Evolutionary conservation across 768 basidiomycete genomes (phyloP).

Genomic region (Tubosaeta sp.): DNA sequence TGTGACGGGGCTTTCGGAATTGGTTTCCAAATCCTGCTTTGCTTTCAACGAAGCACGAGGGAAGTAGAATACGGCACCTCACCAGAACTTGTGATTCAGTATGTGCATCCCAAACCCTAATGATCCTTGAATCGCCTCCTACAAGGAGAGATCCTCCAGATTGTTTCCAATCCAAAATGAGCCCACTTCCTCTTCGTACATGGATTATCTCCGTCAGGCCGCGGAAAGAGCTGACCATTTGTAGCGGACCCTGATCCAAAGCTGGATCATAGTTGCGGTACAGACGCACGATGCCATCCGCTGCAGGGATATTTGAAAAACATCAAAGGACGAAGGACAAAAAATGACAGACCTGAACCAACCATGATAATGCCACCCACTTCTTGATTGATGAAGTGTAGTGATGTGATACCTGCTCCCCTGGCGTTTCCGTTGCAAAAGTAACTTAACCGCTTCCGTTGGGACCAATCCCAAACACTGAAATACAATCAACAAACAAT

Average conservation of each 20-base stretch:
- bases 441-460: slow-evolving; percentile 66
- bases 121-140: slow-evolving; percentile 84
- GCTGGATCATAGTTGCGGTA: slow-evolving; percentile 88
- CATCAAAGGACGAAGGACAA: not conserved
- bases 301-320: slow-evolving; percentile 36
- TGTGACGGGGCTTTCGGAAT: slow-evolving; percentile 87
- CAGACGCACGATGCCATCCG: slow-evolving; percentile 87
- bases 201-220: slow-evolving; percentile 77
- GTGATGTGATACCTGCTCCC: slow-evolving; percentile 79
- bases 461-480: slow-evolving; percentile 96
- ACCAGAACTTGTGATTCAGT: slow-evolving; percentile 78
- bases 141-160: slow-evolving; percentile 78
- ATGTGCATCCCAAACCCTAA: slow-evolving; percentile 94
- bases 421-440: slow-evolving; percentile 88
- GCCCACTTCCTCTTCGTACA: slow-evolving; percentile 71
- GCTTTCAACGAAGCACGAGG: not conserved
- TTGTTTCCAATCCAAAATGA: slow-evolving; percentile 94
- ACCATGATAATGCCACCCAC: slow-evolving; percentile 86
- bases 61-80: slow-evolving; percentile 21
- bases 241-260: slow-evolving; percentile 66
- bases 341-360: slow-evolving; percentile 62
- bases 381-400: slow-evolving; percentile 94
- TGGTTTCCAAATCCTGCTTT: slow-evolving; percentile 79
- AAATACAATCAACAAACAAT: not conserved
- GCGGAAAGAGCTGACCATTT: slow-evolving; percentile 93